Conservation (phyloP, 1,139 yeast genomes). For the Blastobotrys proliferans region DNA sequence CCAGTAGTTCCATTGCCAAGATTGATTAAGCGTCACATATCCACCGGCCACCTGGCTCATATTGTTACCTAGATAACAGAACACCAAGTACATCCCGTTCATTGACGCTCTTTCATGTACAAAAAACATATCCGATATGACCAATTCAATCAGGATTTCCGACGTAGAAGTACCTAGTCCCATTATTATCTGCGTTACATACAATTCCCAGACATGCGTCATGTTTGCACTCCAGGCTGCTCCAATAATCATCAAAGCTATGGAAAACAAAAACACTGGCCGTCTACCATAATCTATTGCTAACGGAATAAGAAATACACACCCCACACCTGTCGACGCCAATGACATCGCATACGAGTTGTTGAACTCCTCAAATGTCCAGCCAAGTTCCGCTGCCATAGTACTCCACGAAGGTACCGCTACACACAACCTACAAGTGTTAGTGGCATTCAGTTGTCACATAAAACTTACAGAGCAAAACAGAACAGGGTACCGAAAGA, state of each 20-base stretch:
- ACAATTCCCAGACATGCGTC: constrained; percentile 18
- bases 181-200: constrained; percentile 17
- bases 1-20: constrained; percentile 50
- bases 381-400: constrained; percentile 43
- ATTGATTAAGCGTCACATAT: constrained; percentile 43
- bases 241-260: constrained; percentile 30
- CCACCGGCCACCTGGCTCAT: constrained; percentile 49
- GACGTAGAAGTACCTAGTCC: constrained; percentile 18
- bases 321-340: constrained; percentile 39
- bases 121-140: constrained; percentile 48
- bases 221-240: constrained; percentile 19
- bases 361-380: constrained; percentile 37
- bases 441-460: neutral
- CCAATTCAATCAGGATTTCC: constrained; percentile 18
- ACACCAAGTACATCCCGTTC: constrained; percentile 44
- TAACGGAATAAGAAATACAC: constrained; percentile 43
- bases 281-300: constrained; percentile 48
- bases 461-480: constrained; percentile 11
- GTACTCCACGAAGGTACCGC: constrained; percentile 42
- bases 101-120: constrained; percentile 50
- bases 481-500: constrained; percentile 35
- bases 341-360: constrained; percentile 17
- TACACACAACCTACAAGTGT: constrained; percentile 28
- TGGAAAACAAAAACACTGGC: constrained; percentile 42
- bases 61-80: constrained; percentile 39